phyloP scores from a whole-genome alignment of 164 flowering plant genomes.

The Brasenia schreberi region DNA sequence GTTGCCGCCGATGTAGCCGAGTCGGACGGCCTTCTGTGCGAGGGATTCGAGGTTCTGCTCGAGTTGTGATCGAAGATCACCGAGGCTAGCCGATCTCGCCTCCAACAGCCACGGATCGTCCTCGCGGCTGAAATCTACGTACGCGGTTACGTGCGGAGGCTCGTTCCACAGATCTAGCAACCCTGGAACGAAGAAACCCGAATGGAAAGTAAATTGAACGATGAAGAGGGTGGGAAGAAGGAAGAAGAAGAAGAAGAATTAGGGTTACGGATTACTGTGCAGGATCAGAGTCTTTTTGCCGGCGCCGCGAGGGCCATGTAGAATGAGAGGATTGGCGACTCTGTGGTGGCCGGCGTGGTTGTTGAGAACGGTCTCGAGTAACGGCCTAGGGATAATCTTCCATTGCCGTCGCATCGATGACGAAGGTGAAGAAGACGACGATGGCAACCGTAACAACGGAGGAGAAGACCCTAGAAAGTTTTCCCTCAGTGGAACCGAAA shows the following conservation, averaged over 20 bases:
- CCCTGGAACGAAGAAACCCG: constrained; percentile 30
- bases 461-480: too few species aligned
- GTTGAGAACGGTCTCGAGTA: constrained; percentile 69
- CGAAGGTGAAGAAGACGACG: too few species aligned
- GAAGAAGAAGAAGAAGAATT: neutral
- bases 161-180: constrained; percentile 67
- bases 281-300: constrained; percentile 92
- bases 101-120: neutral
- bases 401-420: constrained; percentile 24
- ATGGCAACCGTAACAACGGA: too few species aligned
- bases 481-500: too few species aligned
- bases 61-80: constrained; percentile 34
- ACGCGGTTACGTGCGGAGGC: constrained; percentile 69
- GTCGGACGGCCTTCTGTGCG: constrained; percentile 40
- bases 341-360: constrained; percentile 74
- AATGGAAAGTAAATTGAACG: too few species aligned
- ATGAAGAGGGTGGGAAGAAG: too few species aligned
- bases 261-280: constrained; percentile 34
- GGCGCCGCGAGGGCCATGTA: constrained; percentile 90
- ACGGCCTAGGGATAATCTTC: constrained; percentile 70
- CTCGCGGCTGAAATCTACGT: constrained; percentile 42
- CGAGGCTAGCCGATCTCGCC: constrained; percentile 10
- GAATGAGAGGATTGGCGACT: constrained; percentile 69
- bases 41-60: constrained; percentile 64
- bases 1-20: constrained; percentile 57